Conservation (phyloP, 805 yeast species). For the Candida bentonensis region DNA sequence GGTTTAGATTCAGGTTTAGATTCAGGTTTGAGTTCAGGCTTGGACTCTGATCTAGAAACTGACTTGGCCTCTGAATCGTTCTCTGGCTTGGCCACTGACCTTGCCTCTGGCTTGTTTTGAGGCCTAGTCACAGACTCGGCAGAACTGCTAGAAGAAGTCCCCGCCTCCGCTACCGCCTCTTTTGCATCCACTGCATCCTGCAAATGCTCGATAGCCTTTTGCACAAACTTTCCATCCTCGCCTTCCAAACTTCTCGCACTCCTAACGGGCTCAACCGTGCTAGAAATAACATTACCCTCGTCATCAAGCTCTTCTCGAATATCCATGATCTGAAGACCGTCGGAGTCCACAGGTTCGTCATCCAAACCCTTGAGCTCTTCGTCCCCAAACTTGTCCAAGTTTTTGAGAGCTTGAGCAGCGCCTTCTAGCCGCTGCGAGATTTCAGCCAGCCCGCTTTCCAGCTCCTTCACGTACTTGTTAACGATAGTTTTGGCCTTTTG, state of each 20-base stretch:
- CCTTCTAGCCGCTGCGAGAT: constrained; percentile 9
- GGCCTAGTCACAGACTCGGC: neutral
- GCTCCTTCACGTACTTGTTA: constrained; percentile 6
- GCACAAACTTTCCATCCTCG: no score
- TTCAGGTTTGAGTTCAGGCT: neutral
- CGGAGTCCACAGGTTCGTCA: constrained; percentile 25
- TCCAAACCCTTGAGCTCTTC: no score
- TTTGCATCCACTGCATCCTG: neutral
- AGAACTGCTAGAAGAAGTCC: neutral
- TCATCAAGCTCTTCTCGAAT: constrained; percentile 78
- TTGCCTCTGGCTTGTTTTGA: neutral
- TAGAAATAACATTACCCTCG: constrained; percentile 49
- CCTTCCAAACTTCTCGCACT: neutral
- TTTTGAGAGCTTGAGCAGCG: constrained; percentile 6
- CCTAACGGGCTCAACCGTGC: constrained; percentile 28
- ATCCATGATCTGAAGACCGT: constrained; percentile 58
- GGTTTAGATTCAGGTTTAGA: no score
- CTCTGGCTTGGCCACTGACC: neutral
- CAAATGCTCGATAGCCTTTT: no score
- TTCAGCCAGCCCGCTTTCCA: constrained; percentile 8
- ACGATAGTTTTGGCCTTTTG: constrained; percentile 12
- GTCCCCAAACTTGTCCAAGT: constrained; percentile 3
- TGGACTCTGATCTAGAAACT: neutral
- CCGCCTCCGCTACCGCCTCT: no score
- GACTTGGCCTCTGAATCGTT: neutral